Evolutionary conservation across 2,329 filamentous ascomycete genomes (phyloP).

Genomic region (Tolypocladium sp.): DNA sequence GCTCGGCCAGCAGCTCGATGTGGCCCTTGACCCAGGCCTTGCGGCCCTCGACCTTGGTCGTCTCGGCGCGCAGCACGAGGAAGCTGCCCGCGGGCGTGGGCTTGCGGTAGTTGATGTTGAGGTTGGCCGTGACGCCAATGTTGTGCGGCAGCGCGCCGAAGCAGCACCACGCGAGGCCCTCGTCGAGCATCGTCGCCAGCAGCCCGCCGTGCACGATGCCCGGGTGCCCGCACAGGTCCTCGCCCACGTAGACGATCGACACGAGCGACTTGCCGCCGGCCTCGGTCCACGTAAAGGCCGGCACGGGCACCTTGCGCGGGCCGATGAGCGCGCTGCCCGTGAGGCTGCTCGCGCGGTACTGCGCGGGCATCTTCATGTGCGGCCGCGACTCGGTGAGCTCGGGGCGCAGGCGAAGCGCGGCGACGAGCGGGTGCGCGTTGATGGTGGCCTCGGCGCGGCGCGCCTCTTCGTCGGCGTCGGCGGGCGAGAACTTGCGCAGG

Average conservation of each 20-base stretch:
- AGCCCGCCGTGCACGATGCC: constrained; percentile 86
- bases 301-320: constrained; percentile 66
- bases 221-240: constrained; percentile 77
- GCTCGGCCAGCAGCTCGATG: constrained; percentile 66
- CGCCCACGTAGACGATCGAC: constrained; percentile 67
- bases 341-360: constrained; percentile 63
- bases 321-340: constrained; percentile 75
- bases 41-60: constrained; percentile 77
- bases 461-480: constrained; percentile 36
- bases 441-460: constrained; percentile 64
- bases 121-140: constrained; percentile 75
- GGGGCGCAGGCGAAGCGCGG: constrained; percentile 56
- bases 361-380: constrained; percentile 73
- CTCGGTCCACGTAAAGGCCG: constrained; percentile 70
- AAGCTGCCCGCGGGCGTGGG: constrained; percentile 70
- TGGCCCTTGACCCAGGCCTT: constrained; percentile 91
- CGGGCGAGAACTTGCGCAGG: constrained; percentile 52
- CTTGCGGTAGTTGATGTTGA: constrained; percentile 74
- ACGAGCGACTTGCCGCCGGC: constrained; percentile 60
- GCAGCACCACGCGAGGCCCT: constrained; percentile 79
- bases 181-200: constrained; percentile 86
- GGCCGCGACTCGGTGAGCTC: constrained; percentile 70
- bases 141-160: constrained; percentile 83
- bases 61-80: constrained; percentile 70
- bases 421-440: constrained; percentile 63